These are phyloP conservation scores for Orbilia blumenaviensis DNA, from an alignment of 2,329 filamentous ascomycete genomes.

Conservation along the genomic window DNA sequence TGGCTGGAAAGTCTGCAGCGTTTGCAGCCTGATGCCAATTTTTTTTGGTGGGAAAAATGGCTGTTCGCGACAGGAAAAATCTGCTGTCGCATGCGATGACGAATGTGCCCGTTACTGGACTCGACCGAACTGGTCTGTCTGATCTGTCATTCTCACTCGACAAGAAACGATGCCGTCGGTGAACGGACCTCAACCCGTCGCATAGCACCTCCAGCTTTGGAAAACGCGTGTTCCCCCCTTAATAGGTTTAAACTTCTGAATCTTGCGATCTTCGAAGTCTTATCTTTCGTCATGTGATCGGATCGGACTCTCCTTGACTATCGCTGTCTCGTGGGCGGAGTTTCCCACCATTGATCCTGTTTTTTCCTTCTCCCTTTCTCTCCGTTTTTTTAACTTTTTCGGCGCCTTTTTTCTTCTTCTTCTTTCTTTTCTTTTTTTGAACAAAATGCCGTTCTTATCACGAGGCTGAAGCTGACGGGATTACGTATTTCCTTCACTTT, in stretches of 20 bases:
- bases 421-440: background rate
- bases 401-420: background rate
- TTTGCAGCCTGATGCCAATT: background rate
- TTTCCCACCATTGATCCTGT: too few species aligned
- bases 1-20: too few species aligned
- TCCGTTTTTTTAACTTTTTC: background rate
- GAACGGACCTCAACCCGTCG: background rate
- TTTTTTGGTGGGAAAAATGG: constrained; percentile 17
- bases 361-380: too few species aligned
- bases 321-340: background rate
- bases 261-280: too few species aligned
- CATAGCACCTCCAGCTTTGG: background rate
- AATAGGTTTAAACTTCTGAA: too few species aligned
- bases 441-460: background rate
- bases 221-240: too few species aligned
- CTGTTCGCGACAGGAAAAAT: background rate
- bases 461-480: constrained; percentile 16
- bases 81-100: constrained; percentile 47
- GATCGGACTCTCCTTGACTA: background rate
- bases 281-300: background rate
- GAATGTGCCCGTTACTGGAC: constrained; percentile 8
- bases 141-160: too few species aligned
- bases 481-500: constrained; percentile 6
- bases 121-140: too few species aligned
- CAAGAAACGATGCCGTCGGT: background rate